Evolutionary conservation across 2,329 filamentous ascomycete species (phyloP).

Genomic region (Aspergillus aculeatus): DNA sequence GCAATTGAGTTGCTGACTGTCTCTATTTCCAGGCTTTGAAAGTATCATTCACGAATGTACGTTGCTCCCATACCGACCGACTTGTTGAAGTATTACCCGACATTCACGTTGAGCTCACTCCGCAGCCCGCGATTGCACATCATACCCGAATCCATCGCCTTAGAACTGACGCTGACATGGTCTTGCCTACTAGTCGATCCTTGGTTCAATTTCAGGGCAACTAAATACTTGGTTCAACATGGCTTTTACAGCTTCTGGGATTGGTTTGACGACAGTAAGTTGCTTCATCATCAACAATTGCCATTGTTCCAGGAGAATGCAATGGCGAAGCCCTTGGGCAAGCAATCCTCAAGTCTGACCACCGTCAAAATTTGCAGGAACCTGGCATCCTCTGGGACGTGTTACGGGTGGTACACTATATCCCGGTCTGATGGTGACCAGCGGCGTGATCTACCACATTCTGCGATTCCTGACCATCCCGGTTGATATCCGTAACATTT

Average conservation of each 20-base stretch:
- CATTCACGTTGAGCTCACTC: neutral
- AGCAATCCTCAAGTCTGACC: neutral
- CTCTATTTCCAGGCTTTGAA: constrained; percentile 70
- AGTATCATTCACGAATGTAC: constrained; percentile 99
- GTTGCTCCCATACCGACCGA: constrained; percentile 33
- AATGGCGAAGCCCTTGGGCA: neutral
- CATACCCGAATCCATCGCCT: neutral
- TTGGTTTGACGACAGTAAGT: constrained; percentile 95
- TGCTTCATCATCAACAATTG: neutral
- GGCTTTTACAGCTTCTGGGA: constrained; percentile 99
- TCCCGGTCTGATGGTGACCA: constrained; percentile 98
- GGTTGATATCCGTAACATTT: constrained; percentile 98
- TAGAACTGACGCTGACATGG: constrained; percentile 20
- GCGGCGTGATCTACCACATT: constrained; percentile 91
- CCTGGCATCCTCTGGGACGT: constrained; percentile 97
- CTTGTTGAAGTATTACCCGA: constrained; percentile 13
- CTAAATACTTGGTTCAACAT: constrained; percentile 94
- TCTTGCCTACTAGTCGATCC: constrained; percentile 72
- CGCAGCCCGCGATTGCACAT: constrained; percentile 1
- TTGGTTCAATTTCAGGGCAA: constrained; percentile 99
- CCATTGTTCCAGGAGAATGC: neutral
- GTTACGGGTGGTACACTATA: constrained; percentile 99
- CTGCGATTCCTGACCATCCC: constrained; percentile 86
- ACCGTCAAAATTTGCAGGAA: constrained; percentile 49
- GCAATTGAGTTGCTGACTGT: constrained; percentile 11